Percentiles rank a stretch among this genome's conserved stretches.
phyloP scores from a whole-genome alignment of 169 alveolate species.

The Perkinsus marinus region DNA sequence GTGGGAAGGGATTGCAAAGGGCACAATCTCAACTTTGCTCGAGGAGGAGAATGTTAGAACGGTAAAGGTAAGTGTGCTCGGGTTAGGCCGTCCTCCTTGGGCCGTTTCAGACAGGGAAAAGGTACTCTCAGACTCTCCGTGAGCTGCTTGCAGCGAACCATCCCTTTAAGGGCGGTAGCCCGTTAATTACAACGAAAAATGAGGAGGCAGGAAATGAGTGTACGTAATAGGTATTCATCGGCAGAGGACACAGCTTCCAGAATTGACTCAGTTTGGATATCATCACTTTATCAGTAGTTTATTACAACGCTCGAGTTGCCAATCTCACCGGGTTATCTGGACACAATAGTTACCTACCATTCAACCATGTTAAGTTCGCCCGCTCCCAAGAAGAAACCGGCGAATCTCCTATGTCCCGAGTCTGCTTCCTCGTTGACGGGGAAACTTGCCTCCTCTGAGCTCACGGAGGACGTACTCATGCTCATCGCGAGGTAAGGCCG shows the following conservation, averaged over 20 bases:
- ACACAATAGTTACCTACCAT: too few species aligned
- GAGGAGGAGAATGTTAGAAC: background rate
- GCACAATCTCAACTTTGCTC: background rate
- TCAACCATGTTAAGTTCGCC: background rate
- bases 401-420: background rate
- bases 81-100: too few species aligned
- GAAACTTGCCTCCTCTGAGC: background rate
- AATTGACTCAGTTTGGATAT: background rate
- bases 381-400: background rate
- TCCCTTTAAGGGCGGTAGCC: constrained; percentile 30
- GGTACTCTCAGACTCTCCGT: constrained; percentile 4
- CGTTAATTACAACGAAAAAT: constrained; percentile 22
- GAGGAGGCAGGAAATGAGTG: constrained; percentile 25
- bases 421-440: background rate
- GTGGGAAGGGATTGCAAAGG: background rate
- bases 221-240: background rate
- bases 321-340: too few species aligned
- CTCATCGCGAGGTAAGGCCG: background rate
- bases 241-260: background rate
- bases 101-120: too few species aligned
- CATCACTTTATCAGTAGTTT: background rate
- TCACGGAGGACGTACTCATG: background rate
- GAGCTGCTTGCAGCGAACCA: constrained; percentile 30
- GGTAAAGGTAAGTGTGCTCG: background rate
- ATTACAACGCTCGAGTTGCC: background rate